phyloP scores from a whole-genome alignment of 1,139 yeast species.

The Eremothecium gossypii region DNA sequence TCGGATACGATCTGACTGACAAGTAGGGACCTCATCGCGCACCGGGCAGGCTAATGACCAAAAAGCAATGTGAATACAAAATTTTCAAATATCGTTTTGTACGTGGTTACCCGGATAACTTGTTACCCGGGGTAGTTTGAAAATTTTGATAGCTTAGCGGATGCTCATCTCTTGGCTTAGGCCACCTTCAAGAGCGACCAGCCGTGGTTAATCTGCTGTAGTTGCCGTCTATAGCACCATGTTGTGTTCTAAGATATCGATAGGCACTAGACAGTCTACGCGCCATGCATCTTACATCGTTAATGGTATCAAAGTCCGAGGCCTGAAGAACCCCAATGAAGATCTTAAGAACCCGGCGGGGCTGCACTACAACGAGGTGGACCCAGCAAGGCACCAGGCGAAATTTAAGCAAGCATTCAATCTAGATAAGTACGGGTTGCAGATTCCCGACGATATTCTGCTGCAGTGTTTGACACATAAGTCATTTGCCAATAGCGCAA shows the following conservation, averaged over 20 bases:
- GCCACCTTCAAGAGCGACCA: too few species aligned
- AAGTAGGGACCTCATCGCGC: not conserved
- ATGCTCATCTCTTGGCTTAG: too few species aligned
- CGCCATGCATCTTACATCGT: conserved; percentile 33
- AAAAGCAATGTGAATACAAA: too few species aligned
- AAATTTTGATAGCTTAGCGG: too few species aligned
- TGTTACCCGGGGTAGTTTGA: too few species aligned
- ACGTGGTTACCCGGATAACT: too few species aligned
- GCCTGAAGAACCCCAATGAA: conserved; percentile 66
- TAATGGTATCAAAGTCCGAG: conserved; percentile 57
- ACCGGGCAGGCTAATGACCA: too few species aligned
- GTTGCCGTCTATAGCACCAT: not conserved
- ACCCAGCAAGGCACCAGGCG: conserved; percentile 39
- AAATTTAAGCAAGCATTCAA: conserved; percentile 27
- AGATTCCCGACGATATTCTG: conserved; percentile 33
- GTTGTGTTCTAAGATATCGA: not conserved
- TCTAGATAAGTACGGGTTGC: conserved; percentile 25
- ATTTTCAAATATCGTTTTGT: too few species aligned
- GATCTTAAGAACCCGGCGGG: conserved; percentile 52
- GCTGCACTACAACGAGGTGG: conserved; percentile 43
- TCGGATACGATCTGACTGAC: not conserved
- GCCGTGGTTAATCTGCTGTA: too few species aligned
- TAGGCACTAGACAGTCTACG: conserved; percentile 3
- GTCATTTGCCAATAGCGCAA: conserved; percentile 83
- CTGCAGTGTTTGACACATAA: conserved; percentile 84